A percentile compares a stretch with the other conserved stretches of the same genome.
Conservation (phyloP, 2,329 filamentous ascomycete species). For the Pleoardoris graminearum region DNA sequence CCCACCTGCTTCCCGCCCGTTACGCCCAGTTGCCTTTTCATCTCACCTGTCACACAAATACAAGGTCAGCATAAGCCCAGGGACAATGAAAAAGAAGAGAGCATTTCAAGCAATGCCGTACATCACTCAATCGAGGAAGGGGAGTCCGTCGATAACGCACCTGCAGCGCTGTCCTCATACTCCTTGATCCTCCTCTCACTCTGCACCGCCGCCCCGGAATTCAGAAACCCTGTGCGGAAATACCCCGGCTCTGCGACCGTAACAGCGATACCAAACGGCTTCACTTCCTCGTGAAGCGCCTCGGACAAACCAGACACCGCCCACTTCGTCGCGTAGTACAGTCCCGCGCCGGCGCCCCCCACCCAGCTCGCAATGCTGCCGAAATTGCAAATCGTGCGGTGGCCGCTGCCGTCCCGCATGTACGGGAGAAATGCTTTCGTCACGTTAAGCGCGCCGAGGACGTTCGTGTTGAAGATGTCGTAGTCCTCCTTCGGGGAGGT, state of each 20-base stretch:
- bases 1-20: slow-evolving; percentile 58
- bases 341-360: slow-evolving; percentile 44
- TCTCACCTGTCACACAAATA: slow-evolving; percentile 25
- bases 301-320: slow-evolving; percentile 51
- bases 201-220: slow-evolving; percentile 23
- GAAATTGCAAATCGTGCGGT: slow-evolving; percentile 52
- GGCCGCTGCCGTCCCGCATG: slow-evolving; percentile 49
- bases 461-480: slow-evolving; percentile 56
- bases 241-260: slow-evolving; percentile 55
- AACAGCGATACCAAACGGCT: slow-evolving; percentile 50
- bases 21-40: slow-evolving; percentile 37
- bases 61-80: neutral
- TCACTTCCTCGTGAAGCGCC: slow-evolving; percentile 49
- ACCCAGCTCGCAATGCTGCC: slow-evolving; percentile 52
- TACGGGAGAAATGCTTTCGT: slow-evolving; percentile 54
- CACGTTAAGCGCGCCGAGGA: slow-evolving; percentile 57
- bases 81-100: neutral
- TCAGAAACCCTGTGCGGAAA: slow-evolving; percentile 56
- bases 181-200: slow-evolving; percentile 25
- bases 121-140: too few species aligned
- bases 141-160: slow-evolving; percentile 7
- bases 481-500: slow-evolving; percentile 47
- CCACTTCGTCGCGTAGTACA: slow-evolving; percentile 55
- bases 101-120: too few species aligned
- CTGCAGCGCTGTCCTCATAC: slow-evolving; percentile 44